Conservation (phyloP, 768 basidiomycete genomes). For the Auricularia auricula-judae region DNA sequence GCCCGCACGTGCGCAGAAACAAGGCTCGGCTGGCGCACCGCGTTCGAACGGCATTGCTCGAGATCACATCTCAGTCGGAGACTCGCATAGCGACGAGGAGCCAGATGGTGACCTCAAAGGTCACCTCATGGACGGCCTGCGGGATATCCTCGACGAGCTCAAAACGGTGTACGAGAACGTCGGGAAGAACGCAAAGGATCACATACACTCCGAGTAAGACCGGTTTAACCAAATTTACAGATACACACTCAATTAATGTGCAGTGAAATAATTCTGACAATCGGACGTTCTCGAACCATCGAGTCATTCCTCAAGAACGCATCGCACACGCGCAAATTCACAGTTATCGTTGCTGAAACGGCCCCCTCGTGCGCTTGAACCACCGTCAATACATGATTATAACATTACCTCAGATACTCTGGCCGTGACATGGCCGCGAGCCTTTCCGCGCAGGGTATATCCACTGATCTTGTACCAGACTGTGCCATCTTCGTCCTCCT, state of each 20-base stretch:
- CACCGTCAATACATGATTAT: constrained; percentile 18
- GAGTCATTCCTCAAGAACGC: constrained; percentile 89
- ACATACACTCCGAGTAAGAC: constrained; percentile 93
- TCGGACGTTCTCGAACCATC: constrained; percentile 88
- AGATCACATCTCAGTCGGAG: not conserved
- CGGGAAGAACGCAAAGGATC: constrained; percentile 87
- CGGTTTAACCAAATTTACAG: too few relatives aligned
- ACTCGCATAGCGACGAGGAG: constrained; percentile 5
- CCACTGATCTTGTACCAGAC: constrained; percentile 92
- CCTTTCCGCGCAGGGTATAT: constrained; percentile 71
- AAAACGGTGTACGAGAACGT: constrained; percentile 94
- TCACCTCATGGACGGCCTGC: constrained; percentile 91
- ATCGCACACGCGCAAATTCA: constrained; percentile 81
- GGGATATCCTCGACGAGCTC: constrained; percentile 90
- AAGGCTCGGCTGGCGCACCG: constrained; percentile 11
- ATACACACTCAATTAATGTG: constrained; percentile 1
- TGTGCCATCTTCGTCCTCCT: constrained; percentile 92
- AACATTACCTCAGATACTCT: constrained; percentile 17
- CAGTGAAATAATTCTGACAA: constrained; percentile 89
- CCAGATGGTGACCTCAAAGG: constrained; percentile 49
- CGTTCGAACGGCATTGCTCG: not conserved
- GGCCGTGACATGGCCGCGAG: constrained; percentile 79
- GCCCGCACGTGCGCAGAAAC: constrained; percentile 44
- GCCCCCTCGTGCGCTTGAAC: constrained; percentile 59
- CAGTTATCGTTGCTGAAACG: constrained; percentile 92